These are phyloP conservation scores for Fremontodendron californicum DNA, from an alignment of 345 rosid species.

Conservation along the genomic window DNA sequence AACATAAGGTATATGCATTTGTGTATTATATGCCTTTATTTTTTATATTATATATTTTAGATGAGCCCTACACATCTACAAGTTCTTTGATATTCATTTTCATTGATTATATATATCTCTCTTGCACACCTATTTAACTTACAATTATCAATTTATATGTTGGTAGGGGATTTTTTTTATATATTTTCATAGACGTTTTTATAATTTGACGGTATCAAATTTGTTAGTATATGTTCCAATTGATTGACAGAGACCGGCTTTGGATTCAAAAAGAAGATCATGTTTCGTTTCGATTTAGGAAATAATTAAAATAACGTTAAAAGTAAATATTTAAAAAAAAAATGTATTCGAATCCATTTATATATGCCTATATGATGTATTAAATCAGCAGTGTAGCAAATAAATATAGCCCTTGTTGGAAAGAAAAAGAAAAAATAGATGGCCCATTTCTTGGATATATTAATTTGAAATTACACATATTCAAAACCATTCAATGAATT, in stretches of 20 bases:
- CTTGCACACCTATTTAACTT: background rate
- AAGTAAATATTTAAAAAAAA: too few relatives aligned
- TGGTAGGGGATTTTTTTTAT: too few relatives aligned
- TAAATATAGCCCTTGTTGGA: background rate
- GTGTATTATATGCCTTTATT: background rate
- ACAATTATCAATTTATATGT: background rate
- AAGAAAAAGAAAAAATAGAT: background rate
- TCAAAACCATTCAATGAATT: background rate
- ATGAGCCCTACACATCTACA: background rate
- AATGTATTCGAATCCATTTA: background rate
- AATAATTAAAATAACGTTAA: too few relatives aligned
- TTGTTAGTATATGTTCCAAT: too few relatives aligned
- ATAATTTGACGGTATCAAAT: too few relatives aligned
- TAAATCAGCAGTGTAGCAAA: background rate
- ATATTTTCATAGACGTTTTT: too few relatives aligned
- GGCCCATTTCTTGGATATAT: background rate
- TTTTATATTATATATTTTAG: too few relatives aligned
- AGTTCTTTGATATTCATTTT: background rate
- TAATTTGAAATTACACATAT: background rate
- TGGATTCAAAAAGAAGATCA: too few relatives aligned
- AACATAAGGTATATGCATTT: background rate
- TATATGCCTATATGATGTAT: background rate
- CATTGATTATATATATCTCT: background rate
- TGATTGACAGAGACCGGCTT: too few relatives aligned
- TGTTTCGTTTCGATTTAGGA: too few relatives aligned